Evolutionary conservation across 1,284 basidiomycete genomes (phyloP), one percentile per base, ranked within the genome.

Genomic region (Phylloboletellus chloephorus): DNA sequence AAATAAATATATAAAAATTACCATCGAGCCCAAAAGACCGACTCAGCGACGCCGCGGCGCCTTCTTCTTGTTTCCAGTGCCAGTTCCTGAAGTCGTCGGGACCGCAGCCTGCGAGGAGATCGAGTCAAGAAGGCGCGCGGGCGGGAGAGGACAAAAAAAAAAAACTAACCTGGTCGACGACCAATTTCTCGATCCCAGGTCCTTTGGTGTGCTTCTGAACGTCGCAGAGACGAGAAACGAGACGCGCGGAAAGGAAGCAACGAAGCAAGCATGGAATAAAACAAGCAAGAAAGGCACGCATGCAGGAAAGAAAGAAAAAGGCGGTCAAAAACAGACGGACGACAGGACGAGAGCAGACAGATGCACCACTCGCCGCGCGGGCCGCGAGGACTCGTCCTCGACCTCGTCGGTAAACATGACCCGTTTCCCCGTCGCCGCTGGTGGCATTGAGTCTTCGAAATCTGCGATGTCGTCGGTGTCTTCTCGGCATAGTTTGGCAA

Each of bases 391-490:
- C 30, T 45, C 52, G 17, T 43, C 47, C 34, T 56, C 51, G 39
- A 41, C 39, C n/a, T 60, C 41, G 31, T 60, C 57, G 40, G 49
- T 22, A 40, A 59, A 51, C 47, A 46, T 33, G 36, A 48, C 47
- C 3, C 58, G 48, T 44, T 63, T 63, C 32, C 51, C 50, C 41
- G 46, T 52, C 20, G 46, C 46, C 43, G 44, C 50, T 35, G 44
- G 37, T 21, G 31, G 31, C 6, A 24, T 36, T 28, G 49, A 46
- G 17, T 60, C 47, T 21, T 56, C 60, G 47, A 51, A 53, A 36
- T 43, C 31, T 40, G 43, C 49, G 53, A 52, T 55, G 29, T 60
- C 61, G 16, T 60, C 63, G 46, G 50, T 47, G 41, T 53, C 60
- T 58, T 54, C 53, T 46, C 46, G 45, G 19, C 53, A 47, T 0